Conservation (phyloP, 1,284 basidiomycete genomes). For the Cryptococcus sp. region DNA sequence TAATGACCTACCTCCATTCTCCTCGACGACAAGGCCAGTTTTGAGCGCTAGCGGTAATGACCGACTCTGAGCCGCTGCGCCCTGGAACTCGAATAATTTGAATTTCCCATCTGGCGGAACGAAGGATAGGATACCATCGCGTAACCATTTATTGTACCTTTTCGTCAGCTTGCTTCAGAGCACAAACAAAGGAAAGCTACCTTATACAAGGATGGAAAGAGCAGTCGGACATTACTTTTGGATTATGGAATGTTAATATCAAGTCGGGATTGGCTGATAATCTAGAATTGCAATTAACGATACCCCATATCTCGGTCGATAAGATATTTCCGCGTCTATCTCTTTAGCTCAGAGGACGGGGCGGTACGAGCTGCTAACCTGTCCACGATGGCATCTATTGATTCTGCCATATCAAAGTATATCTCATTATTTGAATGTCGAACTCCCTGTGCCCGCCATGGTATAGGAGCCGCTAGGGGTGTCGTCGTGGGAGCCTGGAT, state of each 20-base stretch:
- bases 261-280: slow-evolving; percentile 84
- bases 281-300: slow-evolving; percentile 72
- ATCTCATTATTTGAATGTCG: slow-evolving; percentile 88
- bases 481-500: slow-evolving; percentile 52
- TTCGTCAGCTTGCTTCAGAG: not conserved
- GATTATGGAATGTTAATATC: slow-evolving; percentile 71
- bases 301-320: slow-evolving; percentile 70
- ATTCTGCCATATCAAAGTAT: slow-evolving; percentile 86
- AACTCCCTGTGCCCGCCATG: slow-evolving; percentile 84
- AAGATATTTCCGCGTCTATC: slow-evolving; percentile 69
- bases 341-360: not conserved
- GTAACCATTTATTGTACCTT: slow-evolving; percentile 74
- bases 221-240: slow-evolving; percentile 67
- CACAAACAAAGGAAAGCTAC: slow-evolving; percentile 46
- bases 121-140: slow-evolving; percentile 77
- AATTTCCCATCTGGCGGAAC: slow-evolving; percentile 93
- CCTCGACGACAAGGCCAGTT: slow-evolving; percentile 57
- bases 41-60: slow-evolving; percentile 66
- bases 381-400: slow-evolving; percentile 76
- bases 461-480: slow-evolving; percentile 86
- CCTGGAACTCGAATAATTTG: slow-evolving; percentile 78
- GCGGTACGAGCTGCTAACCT: slow-evolving; percentile 54
- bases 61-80: slow-evolving; percentile 49
- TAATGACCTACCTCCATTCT: slow-evolving; percentile 57
- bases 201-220: slow-evolving; percentile 89